phyloP scores from a whole-genome alignment of 2,329 filamentous ascomycete species.

The Claviceps capensis region DNA sequence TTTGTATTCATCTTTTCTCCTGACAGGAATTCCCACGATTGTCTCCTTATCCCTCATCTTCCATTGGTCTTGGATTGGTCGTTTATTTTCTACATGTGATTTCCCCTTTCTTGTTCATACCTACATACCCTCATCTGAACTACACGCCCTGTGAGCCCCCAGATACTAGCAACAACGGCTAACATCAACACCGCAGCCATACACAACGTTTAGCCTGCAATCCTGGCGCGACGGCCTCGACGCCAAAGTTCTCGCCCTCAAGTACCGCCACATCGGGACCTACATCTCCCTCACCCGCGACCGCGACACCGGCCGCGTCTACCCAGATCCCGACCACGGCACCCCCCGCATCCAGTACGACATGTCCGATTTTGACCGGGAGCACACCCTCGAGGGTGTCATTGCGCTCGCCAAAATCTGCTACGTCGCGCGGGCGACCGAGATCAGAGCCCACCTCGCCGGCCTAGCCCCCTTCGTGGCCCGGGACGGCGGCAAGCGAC shows the following conservation, averaged over 20 bases:
- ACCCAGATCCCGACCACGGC: slow-evolving; percentile 55
- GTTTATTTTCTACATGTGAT: too few species aligned
- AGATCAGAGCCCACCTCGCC: slow-evolving; percentile 56
- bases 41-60: too few species aligned
- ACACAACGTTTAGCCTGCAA: slow-evolving; percentile 45
- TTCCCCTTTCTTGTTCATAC: too few species aligned
- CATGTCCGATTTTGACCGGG: slow-evolving; percentile 56
- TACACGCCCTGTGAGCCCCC: too few species aligned
- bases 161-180: neutral
- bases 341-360: slow-evolving; percentile 55
- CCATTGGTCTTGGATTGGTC: too few species aligned
- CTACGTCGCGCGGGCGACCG: slow-evolving; percentile 65
- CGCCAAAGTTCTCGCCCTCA: slow-evolving; percentile 57
- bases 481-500: slow-evolving; percentile 11
- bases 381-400: slow-evolving; percentile 57
- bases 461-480: slow-evolving; percentile 49
- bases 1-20: neutral
- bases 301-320: slow-evolving; percentile 60
- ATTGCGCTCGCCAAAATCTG: slow-evolving; percentile 61
- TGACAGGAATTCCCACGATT: neutral
- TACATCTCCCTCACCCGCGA: slow-evolving; percentile 68
- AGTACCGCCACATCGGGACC: slow-evolving; percentile 53
- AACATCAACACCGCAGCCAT: slow-evolving; percentile 33
- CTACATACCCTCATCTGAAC: too few species aligned
- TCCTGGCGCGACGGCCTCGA: slow-evolving; percentile 56